Conservation (phyloP, 495 filamentous ascomycete species). For the Lindgomyces ingoldianus region DNA sequence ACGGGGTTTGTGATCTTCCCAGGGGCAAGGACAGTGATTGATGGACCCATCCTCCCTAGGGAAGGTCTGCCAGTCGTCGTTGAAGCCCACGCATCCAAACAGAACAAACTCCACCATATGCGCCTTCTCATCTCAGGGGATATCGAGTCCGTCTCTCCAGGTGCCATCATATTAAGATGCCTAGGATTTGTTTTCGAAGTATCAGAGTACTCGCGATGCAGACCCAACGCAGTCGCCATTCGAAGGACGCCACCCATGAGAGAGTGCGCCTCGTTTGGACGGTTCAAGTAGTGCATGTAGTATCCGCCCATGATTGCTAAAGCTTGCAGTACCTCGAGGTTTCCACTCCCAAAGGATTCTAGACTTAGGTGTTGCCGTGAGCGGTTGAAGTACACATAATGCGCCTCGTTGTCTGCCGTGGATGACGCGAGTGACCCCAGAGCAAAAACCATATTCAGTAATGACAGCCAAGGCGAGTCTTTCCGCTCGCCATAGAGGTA, state of each 20-base stretch:
- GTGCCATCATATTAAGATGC: constrained; percentile 28
- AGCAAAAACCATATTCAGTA: constrained; percentile 80
- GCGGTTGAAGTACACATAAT: constrained; percentile 70
- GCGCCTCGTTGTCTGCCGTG: constrained; percentile 68
- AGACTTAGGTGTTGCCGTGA: constrained; percentile 68
- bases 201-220: constrained; percentile 70
- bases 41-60: constrained; percentile 71
- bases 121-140: constrained; percentile 66
- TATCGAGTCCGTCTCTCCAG: constrained; percentile 32
- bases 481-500: constrained; percentile 66
- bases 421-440: constrained; percentile 72
- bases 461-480: constrained; percentile 72
- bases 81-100: constrained; percentile 76
- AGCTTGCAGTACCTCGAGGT: constrained; percentile 70
- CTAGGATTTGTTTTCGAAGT: constrained; percentile 36
- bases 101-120: constrained; percentile 81
- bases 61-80: constrained; percentile 77
- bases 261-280: constrained; percentile 73
- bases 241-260: constrained; percentile 66
- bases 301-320: constrained; percentile 71
- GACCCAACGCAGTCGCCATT: constrained; percentile 70
- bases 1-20: constrained; percentile 53
- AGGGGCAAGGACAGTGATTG: constrained; percentile 70
- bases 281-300: constrained; percentile 78
- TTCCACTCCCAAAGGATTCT: constrained; percentile 68